phyloP scores from a whole-genome alignment of 139 green algal genomes.

The Ettlia oleoabundans region DNA sequence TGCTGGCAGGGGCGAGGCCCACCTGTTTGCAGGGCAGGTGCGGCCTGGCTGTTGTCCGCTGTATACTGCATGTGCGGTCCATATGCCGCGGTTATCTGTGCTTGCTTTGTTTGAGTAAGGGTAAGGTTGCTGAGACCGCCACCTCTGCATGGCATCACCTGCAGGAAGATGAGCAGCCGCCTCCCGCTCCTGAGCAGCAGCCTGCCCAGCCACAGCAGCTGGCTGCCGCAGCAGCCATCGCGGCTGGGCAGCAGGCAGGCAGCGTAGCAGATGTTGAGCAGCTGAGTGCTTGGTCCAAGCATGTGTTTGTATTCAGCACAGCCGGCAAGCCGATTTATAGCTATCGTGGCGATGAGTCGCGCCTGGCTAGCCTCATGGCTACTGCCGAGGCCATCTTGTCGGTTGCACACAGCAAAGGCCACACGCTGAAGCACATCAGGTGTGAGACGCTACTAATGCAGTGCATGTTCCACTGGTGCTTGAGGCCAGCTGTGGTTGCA shows the following conservation, averaged over 20 bases:
- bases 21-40: neutral
- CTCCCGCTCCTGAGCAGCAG: neutral
- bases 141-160: neutral
- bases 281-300: constrained; percentile 7
- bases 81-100: too few relatives aligned
- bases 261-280: neutral
- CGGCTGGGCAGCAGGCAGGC: too few relatives aligned
- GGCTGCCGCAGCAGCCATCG: too few relatives aligned
- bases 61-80: too few relatives aligned
- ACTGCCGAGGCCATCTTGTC: constrained; percentile 44
- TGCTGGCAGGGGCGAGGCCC: neutral
- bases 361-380: constrained; percentile 39
- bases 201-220: neutral
- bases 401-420: constrained; percentile 32
- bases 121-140: too few relatives aligned
- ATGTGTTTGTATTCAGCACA: constrained; percentile 46
- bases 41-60: too few relatives aligned
- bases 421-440: constrained; percentile 18
- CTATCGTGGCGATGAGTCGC: constrained; percentile 25
- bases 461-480: too few relatives aligned
- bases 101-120: too few relatives aligned
- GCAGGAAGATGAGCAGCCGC: neutral
- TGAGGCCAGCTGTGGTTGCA: too few relatives aligned
- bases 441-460: too few relatives aligned
- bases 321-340: constrained; percentile 49